Evolutionary conservation across 305 asterid genomes (phyloP), one percentile per base, ranked within the genome.

Genomic region (Solanum hybrid): DNA sequence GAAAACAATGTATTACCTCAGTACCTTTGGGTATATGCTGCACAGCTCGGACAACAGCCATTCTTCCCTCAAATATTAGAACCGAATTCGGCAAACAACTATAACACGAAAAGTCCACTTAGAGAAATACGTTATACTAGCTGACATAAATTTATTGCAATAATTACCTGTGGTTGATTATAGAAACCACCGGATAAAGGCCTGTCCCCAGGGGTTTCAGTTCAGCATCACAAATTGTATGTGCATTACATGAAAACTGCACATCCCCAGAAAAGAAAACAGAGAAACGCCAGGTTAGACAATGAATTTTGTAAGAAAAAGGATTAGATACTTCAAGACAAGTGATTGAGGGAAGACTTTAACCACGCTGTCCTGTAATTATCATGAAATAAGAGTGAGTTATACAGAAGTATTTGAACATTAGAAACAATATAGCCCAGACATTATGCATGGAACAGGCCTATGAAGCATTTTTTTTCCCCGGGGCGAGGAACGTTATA

Each of bases 231-330:
- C 98, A 97, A 88, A 97, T 94, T 76, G 98, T 94, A 93, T 97
- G 99, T 33, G 99, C 99, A 94, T 97, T 97, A 96, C 99, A 97
- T 39, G 99, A 97, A 91, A 97, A 92, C 99, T 97, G 95, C 92
- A 90, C 10, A 80, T 89, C 22, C 39, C 35, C 34, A 87, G 85
- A 89, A 88, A 57, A 75, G 87, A 57, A 11, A 51, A 86, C 57
- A 84, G 81, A 90, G 90, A 37, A 64, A 86, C 73, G 78, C n/a
- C 80, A 39, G 87, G 74, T 84, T 29, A 84, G 12, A 46, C 20
- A 42, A 9, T 4, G 26, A 82, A 82, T 16, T 26, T 26, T 28
- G 26, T 28, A 82, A 42, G 71, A 82, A 42, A 26, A 82, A 42
- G 10, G 29, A 83, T 83, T 42, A 83, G 16, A 78, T 51, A 2